These are phyloP conservation scores for Ricinus communis DNA, from an alignment of 345 rosid genomes.

Conservation along the genomic window DNA sequence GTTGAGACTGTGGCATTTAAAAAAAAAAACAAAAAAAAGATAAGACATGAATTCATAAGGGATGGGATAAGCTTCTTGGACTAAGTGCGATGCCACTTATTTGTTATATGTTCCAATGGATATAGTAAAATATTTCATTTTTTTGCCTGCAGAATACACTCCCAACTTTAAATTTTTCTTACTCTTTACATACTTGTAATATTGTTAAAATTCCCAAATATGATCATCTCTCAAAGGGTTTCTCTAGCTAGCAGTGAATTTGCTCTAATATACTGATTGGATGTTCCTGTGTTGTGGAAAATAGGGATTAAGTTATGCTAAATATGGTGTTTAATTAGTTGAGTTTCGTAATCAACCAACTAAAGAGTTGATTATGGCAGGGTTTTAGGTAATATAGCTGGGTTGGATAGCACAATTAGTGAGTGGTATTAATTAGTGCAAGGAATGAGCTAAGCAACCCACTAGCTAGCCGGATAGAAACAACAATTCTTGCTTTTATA, in stretches of 20 bases:
- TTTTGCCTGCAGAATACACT: too few species aligned
- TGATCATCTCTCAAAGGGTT: too few species aligned
- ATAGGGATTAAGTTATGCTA: not conserved
- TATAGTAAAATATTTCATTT: constrained; percentile 28
- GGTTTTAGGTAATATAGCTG: not conserved
- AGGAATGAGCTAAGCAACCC: constrained; percentile 13
- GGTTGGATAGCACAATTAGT: constrained; percentile 21
- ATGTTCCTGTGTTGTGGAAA: too few species aligned
- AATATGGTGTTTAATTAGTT: not conserved
- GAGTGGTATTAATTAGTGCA: not conserved
- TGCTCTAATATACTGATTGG: too few species aligned
- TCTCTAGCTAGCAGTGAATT: too few species aligned
- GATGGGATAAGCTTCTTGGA: constrained; percentile 68
- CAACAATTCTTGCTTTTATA: not conserved
- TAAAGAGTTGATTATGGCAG: not conserved
- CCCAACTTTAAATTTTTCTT: too few species aligned
- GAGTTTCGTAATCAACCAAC: constrained; percentile 5
- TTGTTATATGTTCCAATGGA: constrained; percentile 10
- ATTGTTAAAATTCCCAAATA: too few species aligned
- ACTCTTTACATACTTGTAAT: not conserved
- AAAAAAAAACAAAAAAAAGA: constrained; percentile 33
- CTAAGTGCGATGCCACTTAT: constrained; percentile 55
- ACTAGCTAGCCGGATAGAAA: constrained; percentile 5
- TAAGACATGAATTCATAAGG: constrained; percentile 45
- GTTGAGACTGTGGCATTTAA: constrained; percentile 33